Percentiles rank a stretch among this genome's conserved stretches.
Conservation (phyloP, 2,329 filamentous ascomycete species). For the Talaromyces sp. region DNA sequence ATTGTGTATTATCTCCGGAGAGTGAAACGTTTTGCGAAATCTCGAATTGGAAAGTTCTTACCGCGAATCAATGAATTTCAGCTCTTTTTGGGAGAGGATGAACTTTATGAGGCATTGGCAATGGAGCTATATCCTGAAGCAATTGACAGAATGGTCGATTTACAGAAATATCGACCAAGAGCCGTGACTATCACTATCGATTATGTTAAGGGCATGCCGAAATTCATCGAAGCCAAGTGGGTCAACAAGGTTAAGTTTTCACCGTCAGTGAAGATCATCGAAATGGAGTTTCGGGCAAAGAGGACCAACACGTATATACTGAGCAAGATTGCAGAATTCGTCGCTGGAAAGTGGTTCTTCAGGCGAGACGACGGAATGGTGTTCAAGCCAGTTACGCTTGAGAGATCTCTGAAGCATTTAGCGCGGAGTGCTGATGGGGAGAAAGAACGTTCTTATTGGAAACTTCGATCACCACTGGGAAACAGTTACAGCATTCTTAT, state of each 20-base stretch:
- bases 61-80: slow-evolving; percentile 20
- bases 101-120: neutral
- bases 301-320: neutral
- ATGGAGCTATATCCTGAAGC: too few relatives aligned
- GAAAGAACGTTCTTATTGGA: neutral
- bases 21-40: slow-evolving; percentile 17
- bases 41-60: neutral
- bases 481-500: neutral
- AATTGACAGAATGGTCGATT: too few relatives aligned
- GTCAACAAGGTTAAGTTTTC: neutral
- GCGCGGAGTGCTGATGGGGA: neutral
- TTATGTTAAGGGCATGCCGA: neutral
- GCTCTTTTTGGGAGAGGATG: neutral
- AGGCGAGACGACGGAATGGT: neutral
- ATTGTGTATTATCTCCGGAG: neutral
- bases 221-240: neutral
- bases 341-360: neutral
- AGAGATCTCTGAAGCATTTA: neutral
- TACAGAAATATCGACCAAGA: neutral
- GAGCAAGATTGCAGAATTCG: neutral
- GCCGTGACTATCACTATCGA: neutral
- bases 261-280: neutral
- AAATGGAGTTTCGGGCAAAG: neutral
- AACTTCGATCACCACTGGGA: neutral
- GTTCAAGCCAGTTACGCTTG: neutral